phyloP scores from a whole-genome alignment of 345 rosid genomes.

The Populus pruinosa region DNA sequence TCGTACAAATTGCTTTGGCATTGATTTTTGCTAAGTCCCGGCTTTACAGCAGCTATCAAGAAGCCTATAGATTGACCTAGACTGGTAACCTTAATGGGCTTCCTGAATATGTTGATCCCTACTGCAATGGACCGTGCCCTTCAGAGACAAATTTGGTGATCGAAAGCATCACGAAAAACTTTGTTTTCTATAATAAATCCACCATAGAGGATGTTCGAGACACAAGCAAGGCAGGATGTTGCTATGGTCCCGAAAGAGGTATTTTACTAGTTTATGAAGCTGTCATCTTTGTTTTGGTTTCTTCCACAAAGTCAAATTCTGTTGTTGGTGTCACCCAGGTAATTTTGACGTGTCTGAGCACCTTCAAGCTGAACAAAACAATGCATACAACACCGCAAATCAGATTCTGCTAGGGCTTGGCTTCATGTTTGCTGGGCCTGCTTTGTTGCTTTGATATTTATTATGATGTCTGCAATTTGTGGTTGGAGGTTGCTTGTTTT shows the following conservation, averaged over 20 bases:
- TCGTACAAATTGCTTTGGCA: neutral
- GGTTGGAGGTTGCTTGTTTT: neutral
- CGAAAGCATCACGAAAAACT: constrained; percentile 50
- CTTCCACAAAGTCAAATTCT: neutral
- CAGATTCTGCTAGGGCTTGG: constrained; percentile 32
- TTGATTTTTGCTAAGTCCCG: constrained; percentile 14
- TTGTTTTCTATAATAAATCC: constrained; percentile 66
- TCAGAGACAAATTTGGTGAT: constrained; percentile 67
- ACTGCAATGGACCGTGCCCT: constrained; percentile 77
- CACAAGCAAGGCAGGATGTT: constrained; percentile 66
- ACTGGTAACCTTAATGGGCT: constrained; percentile 62
- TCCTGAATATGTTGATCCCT: constrained; percentile 34
- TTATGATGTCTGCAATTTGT: neutral
- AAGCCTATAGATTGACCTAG: constrained; percentile 57
- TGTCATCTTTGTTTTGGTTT: neutral
- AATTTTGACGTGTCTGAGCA: constrained; percentile 64
- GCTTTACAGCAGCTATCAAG: constrained; percentile 70
- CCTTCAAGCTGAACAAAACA: constrained; percentile 43
- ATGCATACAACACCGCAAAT: constrained; percentile 23
- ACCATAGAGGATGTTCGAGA: constrained; percentile 52
- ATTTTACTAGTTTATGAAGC: neutral
- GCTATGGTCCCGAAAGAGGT: constrained; percentile 48
- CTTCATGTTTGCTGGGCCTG: constrained; percentile 29
- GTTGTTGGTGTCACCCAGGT: constrained; percentile 39
- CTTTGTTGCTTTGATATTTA: constrained; percentile 24